Evolutionary conservation across 2,329 filamentous ascomycete genomes (phyloP), one percentile per base, ranked within the genome.

Genomic region (Venturia oleaginea): DNA sequence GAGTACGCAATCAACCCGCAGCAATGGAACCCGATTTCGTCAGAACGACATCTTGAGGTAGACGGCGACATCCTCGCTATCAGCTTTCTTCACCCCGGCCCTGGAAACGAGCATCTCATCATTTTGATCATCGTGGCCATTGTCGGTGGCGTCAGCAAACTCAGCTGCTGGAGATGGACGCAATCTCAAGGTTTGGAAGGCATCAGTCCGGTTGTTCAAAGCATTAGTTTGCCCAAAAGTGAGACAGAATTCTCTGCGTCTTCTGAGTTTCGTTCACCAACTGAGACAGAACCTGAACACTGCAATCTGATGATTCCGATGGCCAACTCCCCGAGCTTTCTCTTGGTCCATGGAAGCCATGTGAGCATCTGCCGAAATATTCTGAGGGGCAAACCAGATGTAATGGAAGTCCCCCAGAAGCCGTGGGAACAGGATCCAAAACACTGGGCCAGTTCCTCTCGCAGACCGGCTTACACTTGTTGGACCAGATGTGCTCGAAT

Each of bases 31-130:
- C 89, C 88, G 1, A 82, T 96, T 65, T 80, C 80, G 62, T 76
- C 80, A 67, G 81, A 84, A 75, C 70, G 76, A 46, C 69, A 71
- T 2, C 66, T 76, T 34, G 64, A 70, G 11, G 78, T 91, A 8
- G 83, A 86, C 8, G 92, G 90, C 0, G 80, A 87, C n/a, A 90
- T 97, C 64, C 81, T 93, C 69, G 89, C 91, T 69, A 87, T 97
- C 80, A 89, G 92, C 27, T 99, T 97, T 68, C 80, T 99, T 2
- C 85, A 89, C 66, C 90, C 92, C 8, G 81, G 81, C 11, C 76
- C 82, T 0, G 82, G 85, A 63, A 86, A 92, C 66, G 81, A 85
- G 11, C 80, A 86, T 63, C 86, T 87, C 69, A 84, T 95, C 54
- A 87, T 95, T n/a, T 80, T 97, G 3, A 78, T 64, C 34, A 37